A percentile compares a stretch with the other conserved stretches of the same genome.
These are phyloP conservation scores for Sesbania bispinosa DNA, from an alignment of 306 rosid species.

Conservation along the genomic window DNA sequence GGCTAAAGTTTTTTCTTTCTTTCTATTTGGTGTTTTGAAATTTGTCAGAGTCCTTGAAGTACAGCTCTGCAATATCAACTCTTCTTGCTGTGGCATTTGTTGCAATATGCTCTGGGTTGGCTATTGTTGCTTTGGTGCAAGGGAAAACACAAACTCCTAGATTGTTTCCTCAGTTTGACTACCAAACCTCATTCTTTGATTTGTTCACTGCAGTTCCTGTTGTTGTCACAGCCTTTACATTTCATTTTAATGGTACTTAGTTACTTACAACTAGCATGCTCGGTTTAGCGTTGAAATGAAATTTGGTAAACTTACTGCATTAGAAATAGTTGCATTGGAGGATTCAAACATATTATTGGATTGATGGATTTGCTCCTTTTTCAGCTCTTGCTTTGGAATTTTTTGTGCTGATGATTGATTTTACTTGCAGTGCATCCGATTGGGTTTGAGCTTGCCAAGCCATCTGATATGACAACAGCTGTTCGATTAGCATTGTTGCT, in stretches of 20 bases:
- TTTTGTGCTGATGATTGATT: conserved; percentile 17
- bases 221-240: conserved; percentile 87
- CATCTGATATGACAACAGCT: conserved; percentile 68
- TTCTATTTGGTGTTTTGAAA: neutral
- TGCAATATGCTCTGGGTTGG: conserved; percentile 74
- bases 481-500: conserved; percentile 68
- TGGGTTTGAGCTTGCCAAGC: conserved; percentile 69
- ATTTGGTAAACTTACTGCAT: no score
- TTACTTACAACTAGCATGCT: no score
- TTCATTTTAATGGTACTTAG: conserved; percentile 83
- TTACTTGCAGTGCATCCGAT: conserved; percentile 81
- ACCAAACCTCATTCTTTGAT: conserved; percentile 73
- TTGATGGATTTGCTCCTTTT: neutral
- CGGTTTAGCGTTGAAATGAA: no score
- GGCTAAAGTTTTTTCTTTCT: neutral
- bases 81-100: conserved; percentile 82
- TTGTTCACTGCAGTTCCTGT: conserved; percentile 95
- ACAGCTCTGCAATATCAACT: conserved; percentile 75
- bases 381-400: neutral
- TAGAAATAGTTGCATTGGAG: no score
- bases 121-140: conserved; percentile 56
- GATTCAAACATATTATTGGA: no score
- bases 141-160: conserved; percentile 72
- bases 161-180: conserved; percentile 59
- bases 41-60: conserved; percentile 66